A percentile compares a stretch with the other conserved stretches of the same genome.
Conservation (phyloP, 1,284 basidiomycete genomes). For the Ganoderma leucocontextum region DNA sequence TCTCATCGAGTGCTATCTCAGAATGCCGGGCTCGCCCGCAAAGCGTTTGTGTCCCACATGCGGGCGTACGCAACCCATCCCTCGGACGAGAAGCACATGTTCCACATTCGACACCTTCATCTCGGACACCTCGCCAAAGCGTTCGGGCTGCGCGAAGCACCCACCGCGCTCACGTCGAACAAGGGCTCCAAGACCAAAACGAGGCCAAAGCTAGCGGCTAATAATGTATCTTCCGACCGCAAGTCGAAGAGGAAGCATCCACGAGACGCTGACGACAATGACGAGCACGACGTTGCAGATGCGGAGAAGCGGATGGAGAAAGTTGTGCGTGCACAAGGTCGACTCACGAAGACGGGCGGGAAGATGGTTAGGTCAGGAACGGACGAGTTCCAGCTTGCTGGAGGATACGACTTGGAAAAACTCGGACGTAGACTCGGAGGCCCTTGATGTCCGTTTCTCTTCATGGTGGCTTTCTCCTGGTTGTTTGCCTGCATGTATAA, state of each 20-base stretch:
- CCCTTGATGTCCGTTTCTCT: neutral
- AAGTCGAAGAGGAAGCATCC: conserved; percentile 30
- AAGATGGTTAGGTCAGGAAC: conserved; percentile 78
- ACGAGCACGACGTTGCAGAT: conserved; percentile 59
- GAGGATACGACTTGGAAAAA: conserved; percentile 73
- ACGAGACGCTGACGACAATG: conserved; percentile 39
- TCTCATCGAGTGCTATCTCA: conserved; percentile 42
- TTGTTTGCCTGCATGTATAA: neutral
- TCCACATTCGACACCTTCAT: conserved; percentile 94
- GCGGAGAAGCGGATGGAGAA: conserved; percentile 90
- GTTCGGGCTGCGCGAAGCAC: conserved; percentile 95
- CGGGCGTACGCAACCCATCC: conserved; percentile 99
- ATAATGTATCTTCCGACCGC: conserved; percentile 29
- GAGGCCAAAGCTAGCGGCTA: conserved; percentile 24
- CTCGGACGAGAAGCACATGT: conserved; percentile 92
- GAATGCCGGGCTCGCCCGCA: conserved; percentile 83
- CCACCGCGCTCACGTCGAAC: conserved; percentile 64
- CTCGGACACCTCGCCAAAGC: conserved; percentile 97
- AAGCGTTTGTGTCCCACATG: conserved; percentile 91
- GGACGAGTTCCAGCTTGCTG: conserved; percentile 86
- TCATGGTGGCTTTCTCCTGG: neutral
- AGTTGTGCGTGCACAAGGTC: conserved; percentile 87
- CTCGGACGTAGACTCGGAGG: conserved; percentile 46
- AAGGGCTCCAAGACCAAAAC: conserved; percentile 34
- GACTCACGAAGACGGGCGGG: conserved; percentile 82